A percentile compares a stretch with the other conserved stretches of the same genome.
phyloP scores from a whole-genome alignment of 352 stramenopile genomes.

The Aphanomyces astaci region DNA sequence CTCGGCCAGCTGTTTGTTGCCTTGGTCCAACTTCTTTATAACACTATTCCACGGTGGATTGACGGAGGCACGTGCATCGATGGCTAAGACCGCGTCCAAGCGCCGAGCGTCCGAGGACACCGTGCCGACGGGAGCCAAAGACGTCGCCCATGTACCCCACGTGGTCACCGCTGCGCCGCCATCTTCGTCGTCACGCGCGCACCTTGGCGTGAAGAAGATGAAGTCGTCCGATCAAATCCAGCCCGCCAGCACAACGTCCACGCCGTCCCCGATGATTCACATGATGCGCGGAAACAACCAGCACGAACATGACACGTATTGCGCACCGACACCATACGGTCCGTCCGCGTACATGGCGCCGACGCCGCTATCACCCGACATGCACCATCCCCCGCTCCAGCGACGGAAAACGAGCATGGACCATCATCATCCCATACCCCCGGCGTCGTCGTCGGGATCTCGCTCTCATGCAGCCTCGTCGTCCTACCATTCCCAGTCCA shows the following conservation, averaged over 20 bases:
- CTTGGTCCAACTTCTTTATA: not conserved
- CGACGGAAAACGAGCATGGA: constrained; percentile 9
- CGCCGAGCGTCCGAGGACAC: not conserved
- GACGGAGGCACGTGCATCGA: not conserved
- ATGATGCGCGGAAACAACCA: not conserved
- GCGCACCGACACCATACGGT: constrained; percentile 13
- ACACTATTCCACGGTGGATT: constrained; percentile 3
- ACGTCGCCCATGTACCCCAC: not conserved
- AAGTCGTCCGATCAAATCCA: constrained; percentile 21
- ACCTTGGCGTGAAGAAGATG: constrained; percentile 4
- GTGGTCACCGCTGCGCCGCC: not conserved
- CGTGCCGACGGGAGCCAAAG: not conserved
- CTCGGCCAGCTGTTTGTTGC: not conserved
- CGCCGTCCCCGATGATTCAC: constrained; percentile 10
- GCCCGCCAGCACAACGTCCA: constrained; percentile 8
- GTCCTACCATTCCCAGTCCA: not conserved
- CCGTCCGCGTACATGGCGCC: constrained; percentile 13
- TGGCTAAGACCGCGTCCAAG: constrained; percentile 7
- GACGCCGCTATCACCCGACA: constrained; percentile 4
- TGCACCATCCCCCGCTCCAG: constrained; percentile 6
- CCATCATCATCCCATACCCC: not conserved
- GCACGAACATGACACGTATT: constrained; percentile 6
- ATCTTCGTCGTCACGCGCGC: not conserved
- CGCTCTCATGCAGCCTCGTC: not conserved
- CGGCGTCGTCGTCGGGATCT: not conserved